A percentile compares a stretch with the other conserved stretches of the same genome.
phyloP scores from a whole-genome alignment of 805 yeast genomes.

The Candida ulmi region DNA sequence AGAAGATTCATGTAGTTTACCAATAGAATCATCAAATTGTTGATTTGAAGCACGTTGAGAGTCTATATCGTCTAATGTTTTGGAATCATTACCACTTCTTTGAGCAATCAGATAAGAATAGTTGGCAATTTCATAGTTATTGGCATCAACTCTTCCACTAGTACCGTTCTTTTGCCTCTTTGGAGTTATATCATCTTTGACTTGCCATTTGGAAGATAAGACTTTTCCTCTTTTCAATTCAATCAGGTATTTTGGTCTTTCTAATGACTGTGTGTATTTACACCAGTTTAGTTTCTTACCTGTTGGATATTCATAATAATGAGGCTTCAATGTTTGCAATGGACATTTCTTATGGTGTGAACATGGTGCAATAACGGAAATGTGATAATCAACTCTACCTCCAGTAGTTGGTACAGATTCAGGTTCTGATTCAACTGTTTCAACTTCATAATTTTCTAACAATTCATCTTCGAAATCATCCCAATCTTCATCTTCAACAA shows the following conservation, averaged over 20 bases:
- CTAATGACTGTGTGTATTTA: conserved; percentile 62
- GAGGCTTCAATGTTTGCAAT: conserved; percentile 71
- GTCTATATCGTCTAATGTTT: conserved; percentile 37
- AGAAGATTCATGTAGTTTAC: conserved; percentile 21
- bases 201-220: conserved; percentile 66
- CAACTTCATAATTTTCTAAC: conserved; percentile 23
- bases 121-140: conserved; percentile 63
- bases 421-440: conserved; percentile 26
- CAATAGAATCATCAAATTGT: conserved; percentile 22
- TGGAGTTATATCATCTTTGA: conserved; percentile 33
- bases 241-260: conserved; percentile 72
- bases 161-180: conserved; percentile 46
- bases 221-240: conserved; percentile 81
- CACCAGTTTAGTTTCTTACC: conserved; percentile 71
- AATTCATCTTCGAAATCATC: conserved; percentile 16
- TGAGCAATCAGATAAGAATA: conserved; percentile 71
- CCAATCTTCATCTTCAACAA: conserved; percentile 10
- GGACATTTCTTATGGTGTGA: conserved; percentile 86
- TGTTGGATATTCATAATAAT: conserved; percentile 47
- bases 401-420: conserved; percentile 9
- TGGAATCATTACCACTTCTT: conserved; percentile 43
- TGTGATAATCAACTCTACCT: conserved; percentile 32
- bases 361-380: conserved; percentile 83
- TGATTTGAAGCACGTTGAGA: conserved; percentile 28
- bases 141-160: conserved; percentile 73